Percentiles rank a stretch among this genome's conserved stretches.
These are phyloP conservation scores for Pigoraptor vietnamica DNA, from an alignment of 78 protist genomes.

Conservation along the genomic window DNA sequence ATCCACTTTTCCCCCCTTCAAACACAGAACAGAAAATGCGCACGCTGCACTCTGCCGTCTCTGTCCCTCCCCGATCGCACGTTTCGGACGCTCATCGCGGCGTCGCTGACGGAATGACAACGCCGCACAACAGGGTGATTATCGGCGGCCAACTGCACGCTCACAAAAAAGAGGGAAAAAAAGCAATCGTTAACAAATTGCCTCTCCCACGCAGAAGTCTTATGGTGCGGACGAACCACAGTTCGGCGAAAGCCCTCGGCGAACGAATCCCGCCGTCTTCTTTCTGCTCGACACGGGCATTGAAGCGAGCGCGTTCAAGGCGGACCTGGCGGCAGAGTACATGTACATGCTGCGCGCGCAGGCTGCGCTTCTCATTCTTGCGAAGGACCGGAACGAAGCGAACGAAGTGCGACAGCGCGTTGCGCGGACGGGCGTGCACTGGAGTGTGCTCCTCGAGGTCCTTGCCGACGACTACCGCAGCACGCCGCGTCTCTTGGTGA, in stretches of 20 bases:
- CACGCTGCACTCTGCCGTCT: neutral
- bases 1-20: too few species aligned
- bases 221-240: too few species aligned
- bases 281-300: neutral
- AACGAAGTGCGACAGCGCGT: neutral
- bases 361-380: neutral
- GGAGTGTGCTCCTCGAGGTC: neutral
- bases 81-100: too few species aligned
- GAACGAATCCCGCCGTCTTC: neutral
- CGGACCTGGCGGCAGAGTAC: neutral
- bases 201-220: too few species aligned
- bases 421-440: neutral
- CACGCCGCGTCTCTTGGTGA: too few species aligned
- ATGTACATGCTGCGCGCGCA: neutral
- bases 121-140: too few species aligned
- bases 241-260: too few species aligned
- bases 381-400: neutral
- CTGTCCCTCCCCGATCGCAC: too few species aligned
- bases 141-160: too few species aligned
- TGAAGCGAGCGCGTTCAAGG: neutral
- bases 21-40: neutral
- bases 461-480: neutral
- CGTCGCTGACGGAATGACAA: too few species aligned
- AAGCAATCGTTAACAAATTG: too few species aligned
- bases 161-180: too few species aligned